phyloP scores from a whole-genome alignment of 2,329 filamentous ascomycete genomes.

The Neonectria magnoliae region DNA sequence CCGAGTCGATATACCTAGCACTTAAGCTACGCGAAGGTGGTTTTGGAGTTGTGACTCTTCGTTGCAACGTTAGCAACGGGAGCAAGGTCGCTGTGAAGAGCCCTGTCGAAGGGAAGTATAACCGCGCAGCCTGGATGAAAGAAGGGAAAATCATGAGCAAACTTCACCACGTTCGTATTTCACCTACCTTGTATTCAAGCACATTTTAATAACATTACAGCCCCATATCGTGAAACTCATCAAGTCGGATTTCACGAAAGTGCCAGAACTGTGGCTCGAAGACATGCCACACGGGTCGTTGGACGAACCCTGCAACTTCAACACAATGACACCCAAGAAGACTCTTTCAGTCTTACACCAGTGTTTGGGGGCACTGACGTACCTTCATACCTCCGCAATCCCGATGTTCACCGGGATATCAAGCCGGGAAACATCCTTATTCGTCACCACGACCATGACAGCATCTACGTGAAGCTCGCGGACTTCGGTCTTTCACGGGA shows the following conservation, averaged over 20 bases:
- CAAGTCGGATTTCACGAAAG: not conserved
- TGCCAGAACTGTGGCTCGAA: slow-evolving; percentile 23
- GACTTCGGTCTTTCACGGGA: slow-evolving; percentile 95
- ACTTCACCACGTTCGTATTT: slow-evolving; percentile 33
- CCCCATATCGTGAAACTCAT: slow-evolving; percentile 28
- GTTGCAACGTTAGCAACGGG: slow-evolving; percentile 39
- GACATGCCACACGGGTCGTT: slow-evolving; percentile 21
- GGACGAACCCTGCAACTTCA: too few relatives aligned
- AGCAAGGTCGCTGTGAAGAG: slow-evolving; percentile 36
- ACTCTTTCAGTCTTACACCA: slow-evolving; percentile 19
- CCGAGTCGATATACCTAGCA: slow-evolving; percentile 22
- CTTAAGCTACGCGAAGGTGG: slow-evolving; percentile 27
- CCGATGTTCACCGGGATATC: slow-evolving; percentile 84
- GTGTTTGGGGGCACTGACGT: slow-evolving; percentile 25
- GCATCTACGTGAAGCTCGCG: slow-evolving; percentile 83
- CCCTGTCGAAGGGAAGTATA: too few relatives aligned
- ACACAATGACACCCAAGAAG: slow-evolving; percentile 23
- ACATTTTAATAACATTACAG: slow-evolving; percentile 19
- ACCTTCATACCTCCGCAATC: slow-evolving; percentile 56
- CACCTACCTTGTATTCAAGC: not conserved
- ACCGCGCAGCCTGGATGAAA: slow-evolving; percentile 32
- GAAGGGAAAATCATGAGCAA: slow-evolving; percentile 37
- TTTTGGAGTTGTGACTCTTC: slow-evolving; percentile 33
- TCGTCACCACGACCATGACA: slow-evolving; percentile 69
- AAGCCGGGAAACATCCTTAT: slow-evolving; percentile 92